phyloP scores from a whole-genome alignment of 2,329 filamentous ascomycete genomes.

The Bipolaris oryzae region DNA sequence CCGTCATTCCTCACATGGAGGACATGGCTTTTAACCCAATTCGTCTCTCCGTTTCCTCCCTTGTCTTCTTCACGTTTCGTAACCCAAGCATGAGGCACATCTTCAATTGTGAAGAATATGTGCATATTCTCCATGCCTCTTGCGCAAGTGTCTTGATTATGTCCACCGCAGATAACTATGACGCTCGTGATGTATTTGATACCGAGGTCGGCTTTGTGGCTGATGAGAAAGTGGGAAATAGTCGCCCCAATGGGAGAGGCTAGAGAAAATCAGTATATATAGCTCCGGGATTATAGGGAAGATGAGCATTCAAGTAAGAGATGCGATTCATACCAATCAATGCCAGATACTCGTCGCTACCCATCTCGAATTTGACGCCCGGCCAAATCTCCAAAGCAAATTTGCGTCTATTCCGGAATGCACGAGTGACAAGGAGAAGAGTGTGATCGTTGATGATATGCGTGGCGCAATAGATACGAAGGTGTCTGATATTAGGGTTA shows the following conservation, averaged over 20 bases:
- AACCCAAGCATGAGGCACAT: slow-evolving; percentile 14
- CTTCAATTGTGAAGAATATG: slow-evolving; percentile 23
- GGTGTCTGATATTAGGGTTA: slow-evolving; percentile 24
- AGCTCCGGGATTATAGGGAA: no score
- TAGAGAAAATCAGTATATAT: not conserved
- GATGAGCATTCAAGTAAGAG: no score
- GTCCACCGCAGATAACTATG: slow-evolving; percentile 16
- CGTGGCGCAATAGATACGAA: slow-evolving; percentile 23
- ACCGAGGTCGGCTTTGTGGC: slow-evolving; percentile 26
- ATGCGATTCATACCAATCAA: slow-evolving; percentile 23
- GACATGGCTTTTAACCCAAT: not conserved
- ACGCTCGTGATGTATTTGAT: slow-evolving; percentile 24
- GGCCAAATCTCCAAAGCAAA: slow-evolving; percentile 23
- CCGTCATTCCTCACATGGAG: not conserved
- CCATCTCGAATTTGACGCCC: slow-evolving; percentile 18
- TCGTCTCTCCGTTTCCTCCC: not conserved
- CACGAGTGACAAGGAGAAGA: slow-evolving; percentile 18
- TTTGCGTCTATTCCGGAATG: slow-evolving; percentile 14
- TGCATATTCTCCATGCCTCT: slow-evolving; percentile 6
- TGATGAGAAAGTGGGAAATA: slow-evolving; percentile 19
- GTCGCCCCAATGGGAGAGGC: slow-evolving; percentile 29
- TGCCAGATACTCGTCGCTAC: slow-evolving; percentile 23
- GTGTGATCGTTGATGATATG: slow-evolving; percentile 25
- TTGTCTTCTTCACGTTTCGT: not conserved
- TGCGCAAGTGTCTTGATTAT: not conserved